These are phyloP conservation scores for Albatrellus sp. DNA, from an alignment of 1,284 basidiomycete species.

Conservation along the genomic window DNA sequence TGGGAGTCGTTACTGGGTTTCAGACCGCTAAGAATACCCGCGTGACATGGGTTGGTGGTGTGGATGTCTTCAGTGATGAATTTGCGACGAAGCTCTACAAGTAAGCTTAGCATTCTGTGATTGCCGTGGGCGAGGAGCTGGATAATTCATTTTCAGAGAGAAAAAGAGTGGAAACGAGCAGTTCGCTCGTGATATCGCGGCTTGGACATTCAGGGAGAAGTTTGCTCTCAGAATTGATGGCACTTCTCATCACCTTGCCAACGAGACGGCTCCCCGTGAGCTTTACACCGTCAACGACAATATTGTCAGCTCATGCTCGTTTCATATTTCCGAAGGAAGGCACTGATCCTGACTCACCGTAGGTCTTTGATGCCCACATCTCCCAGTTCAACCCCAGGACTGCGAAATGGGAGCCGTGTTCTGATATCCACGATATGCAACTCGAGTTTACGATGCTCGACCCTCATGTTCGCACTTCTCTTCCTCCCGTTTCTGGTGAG, in stretches of 20 bases:
- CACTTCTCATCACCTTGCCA: constrained; percentile 62
- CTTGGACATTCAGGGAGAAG: constrained; percentile 89
- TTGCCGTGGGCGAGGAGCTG: not conserved
- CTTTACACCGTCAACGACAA: constrained; percentile 84
- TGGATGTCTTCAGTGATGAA: constrained; percentile 67
- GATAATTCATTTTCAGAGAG: constrained; percentile 28
- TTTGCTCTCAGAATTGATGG: constrained; percentile 71
- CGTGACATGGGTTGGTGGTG: constrained; percentile 73
- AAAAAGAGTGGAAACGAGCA: constrained; percentile 62
- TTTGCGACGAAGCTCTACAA: constrained; percentile 51
- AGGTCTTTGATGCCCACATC: constrained; percentile 70
- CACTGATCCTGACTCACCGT: not conserved
- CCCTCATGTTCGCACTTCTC: constrained; percentile 74
- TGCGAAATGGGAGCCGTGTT: constrained; percentile 61
- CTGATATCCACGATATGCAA: constrained; percentile 67
- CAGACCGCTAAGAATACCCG: constrained; percentile 75
- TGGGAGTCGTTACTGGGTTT: constrained; percentile 79
- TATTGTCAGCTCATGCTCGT: constrained; percentile 38
- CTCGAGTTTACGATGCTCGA: constrained; percentile 98
- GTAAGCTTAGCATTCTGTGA: constrained; percentile 26
- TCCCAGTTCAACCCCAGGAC: constrained; percentile 46
- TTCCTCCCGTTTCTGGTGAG: constrained; percentile 33
- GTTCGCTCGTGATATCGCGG: constrained; percentile 64
- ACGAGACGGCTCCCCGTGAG: constrained; percentile 43
- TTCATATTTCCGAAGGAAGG: constrained; percentile 6